Evolutionary conservation across 2,329 filamentous ascomycete genomes (phyloP).

Genomic region (Trichoderma simmonsii): DNA sequence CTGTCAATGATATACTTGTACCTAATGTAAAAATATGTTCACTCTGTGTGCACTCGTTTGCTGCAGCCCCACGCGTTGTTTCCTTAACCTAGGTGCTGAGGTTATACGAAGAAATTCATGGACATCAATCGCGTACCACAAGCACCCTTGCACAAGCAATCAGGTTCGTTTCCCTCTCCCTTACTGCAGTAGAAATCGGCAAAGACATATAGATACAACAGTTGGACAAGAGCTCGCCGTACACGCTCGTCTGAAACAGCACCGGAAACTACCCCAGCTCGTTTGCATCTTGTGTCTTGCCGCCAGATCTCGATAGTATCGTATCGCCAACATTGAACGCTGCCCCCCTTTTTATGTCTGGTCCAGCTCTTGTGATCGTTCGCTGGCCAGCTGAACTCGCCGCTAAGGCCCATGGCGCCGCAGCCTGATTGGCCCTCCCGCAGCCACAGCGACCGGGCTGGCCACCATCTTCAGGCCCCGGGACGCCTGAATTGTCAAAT

Average conservation of each 20-base stretch:
- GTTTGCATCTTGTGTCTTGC: not conserved
- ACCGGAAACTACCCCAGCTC: not conserved
- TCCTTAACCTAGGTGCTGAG: not conserved
- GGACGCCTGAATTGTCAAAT: not conserved
- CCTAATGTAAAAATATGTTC: no score
- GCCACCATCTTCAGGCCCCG: not conserved
- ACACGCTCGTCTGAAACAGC: not conserved
- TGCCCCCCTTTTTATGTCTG: slow-evolving; percentile 14
- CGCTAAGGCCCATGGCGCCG: slow-evolving; percentile 2
- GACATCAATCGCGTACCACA: not conserved
- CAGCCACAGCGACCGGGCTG: slow-evolving; percentile 9
- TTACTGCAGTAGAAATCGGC: not conserved
- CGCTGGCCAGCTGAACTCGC: slow-evolving; percentile 17
- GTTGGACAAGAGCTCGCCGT: not conserved
- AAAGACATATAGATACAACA: not conserved
- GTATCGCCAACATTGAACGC: not conserved
- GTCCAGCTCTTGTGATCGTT: slow-evolving; percentile 6
- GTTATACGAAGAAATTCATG: not conserved
- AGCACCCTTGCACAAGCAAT: not conserved
- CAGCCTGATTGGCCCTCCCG: not conserved
- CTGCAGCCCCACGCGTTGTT: not conserved
- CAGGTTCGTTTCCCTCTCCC: not conserved
- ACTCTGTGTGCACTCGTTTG: not conserved
- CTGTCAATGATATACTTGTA: not conserved
- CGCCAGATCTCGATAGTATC: not conserved